A percentile compares a stretch with the other conserved stretches of the same genome.
These are phyloP conservation scores for Exophiala spinifera DNA, from an alignment of 2,329 filamentous ascomycete genomes.

Conservation along the genomic window DNA sequence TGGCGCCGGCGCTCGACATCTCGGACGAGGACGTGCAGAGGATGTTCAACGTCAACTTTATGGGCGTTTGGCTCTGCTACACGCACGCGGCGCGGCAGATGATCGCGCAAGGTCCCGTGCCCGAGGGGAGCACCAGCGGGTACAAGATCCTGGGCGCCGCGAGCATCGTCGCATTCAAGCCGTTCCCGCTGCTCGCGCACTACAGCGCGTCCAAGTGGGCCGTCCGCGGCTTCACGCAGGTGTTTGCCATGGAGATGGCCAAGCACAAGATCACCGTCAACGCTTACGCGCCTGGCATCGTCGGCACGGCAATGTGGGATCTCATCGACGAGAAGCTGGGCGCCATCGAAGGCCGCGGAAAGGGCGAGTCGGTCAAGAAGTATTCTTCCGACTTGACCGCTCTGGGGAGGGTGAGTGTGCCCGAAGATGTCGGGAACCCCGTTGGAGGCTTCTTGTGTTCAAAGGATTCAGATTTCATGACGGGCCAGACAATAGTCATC, in stretches of 20 bases:
- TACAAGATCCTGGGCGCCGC: constrained; percentile 54
- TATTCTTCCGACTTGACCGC: constrained; percentile 55
- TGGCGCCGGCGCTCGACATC: constrained; percentile 55
- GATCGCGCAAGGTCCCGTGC: constrained; percentile 56
- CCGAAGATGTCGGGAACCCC: constrained; percentile 61
- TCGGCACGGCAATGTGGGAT: constrained; percentile 67
- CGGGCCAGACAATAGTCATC: constrained; percentile 63
- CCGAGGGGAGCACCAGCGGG: constrained; percentile 32
- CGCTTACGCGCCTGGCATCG: constrained; percentile 65
- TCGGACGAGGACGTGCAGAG: constrained; percentile 55
- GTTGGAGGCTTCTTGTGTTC: constrained; percentile 59
- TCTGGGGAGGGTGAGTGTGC: constrained; percentile 56
- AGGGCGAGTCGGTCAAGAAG: constrained; percentile 56
- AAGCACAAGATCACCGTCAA: constrained; percentile 64
- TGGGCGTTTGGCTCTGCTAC: constrained; percentile 64
- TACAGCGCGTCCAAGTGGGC: constrained; percentile 67
- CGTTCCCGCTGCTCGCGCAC: constrained; percentile 57
- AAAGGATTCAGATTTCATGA: constrained; percentile 60
- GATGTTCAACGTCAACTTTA: constrained; percentile 64
- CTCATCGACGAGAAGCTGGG: constrained; percentile 61
- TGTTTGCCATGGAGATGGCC: constrained; percentile 65
- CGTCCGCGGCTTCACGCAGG: constrained; percentile 63
- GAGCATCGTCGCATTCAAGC: constrained; percentile 55
- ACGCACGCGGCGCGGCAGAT: constrained; percentile 61
- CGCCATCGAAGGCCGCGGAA: constrained; percentile 49